Conservation (phyloP, 768 basidiomycete species). For the Termitomyces sp. region DNA sequence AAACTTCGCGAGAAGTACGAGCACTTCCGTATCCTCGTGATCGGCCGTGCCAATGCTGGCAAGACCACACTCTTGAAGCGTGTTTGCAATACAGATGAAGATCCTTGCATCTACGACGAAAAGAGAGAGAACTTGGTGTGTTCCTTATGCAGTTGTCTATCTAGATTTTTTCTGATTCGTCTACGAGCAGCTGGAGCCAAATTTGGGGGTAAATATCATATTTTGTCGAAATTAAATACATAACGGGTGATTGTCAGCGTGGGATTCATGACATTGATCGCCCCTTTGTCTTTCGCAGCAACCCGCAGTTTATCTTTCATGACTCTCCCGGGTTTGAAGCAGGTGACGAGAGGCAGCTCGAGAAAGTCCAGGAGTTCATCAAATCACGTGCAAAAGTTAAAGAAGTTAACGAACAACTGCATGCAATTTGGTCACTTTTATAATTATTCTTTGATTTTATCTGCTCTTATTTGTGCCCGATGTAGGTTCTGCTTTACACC, state of each 20-base stretch:
- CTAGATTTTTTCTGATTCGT: not conserved
- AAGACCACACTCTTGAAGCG: conserved; percentile 7
- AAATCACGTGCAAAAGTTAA: not conserved
- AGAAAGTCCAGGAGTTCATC: conserved; percentile 5
- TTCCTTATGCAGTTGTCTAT: not conserved
- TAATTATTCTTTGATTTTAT: not conserved
- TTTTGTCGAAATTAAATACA: no score
- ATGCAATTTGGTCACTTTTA: not conserved
- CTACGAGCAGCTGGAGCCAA: not conserved
- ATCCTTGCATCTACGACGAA: conserved; percentile 1
- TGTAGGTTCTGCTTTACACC: not conserved
- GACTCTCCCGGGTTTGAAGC: conserved; percentile 1
- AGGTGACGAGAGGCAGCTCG: not conserved
- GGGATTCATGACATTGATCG: conserved; percentile 1
- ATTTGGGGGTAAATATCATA: not conserved
- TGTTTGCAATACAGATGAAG: conserved; percentile 2
- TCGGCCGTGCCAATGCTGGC: conserved; percentile 12
- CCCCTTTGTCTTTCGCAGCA: conserved; percentile 1
- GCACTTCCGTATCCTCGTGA: conserved; percentile 13
- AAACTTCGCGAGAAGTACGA: conserved; percentile 1
- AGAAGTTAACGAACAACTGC: not conserved
- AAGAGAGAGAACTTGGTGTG: not conserved
- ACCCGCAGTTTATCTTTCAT: conserved; percentile 3
- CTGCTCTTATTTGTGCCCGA: not conserved
- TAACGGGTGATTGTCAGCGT: not conserved